Evolutionary conservation across 2,329 filamentous ascomycete genomes (phyloP).

Genomic region (Arthrobotrys pseudoclavata): DNA sequence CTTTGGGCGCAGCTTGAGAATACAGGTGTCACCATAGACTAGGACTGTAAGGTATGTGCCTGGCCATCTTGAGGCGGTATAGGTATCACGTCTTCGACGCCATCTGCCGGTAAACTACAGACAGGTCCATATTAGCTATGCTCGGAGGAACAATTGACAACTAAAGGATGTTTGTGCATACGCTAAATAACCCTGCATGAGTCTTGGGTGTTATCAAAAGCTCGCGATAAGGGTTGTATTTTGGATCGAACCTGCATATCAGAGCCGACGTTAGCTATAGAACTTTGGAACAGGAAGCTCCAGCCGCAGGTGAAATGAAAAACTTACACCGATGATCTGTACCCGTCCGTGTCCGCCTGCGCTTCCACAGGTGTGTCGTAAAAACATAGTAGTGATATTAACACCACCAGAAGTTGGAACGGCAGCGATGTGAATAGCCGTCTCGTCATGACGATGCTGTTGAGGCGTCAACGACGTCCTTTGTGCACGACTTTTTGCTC

Average conservation of each 20-base stretch:
- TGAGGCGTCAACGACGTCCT: slow-evolving; percentile 2
- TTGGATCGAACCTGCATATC: slow-evolving; percentile 61
- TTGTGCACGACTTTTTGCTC: slow-evolving; percentile 1
- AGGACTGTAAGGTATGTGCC: slow-evolving; percentile 63
- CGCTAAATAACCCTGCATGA: slow-evolving; percentile 62
- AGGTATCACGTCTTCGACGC: slow-evolving; percentile 61
- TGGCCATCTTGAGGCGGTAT: slow-evolving; percentile 62
- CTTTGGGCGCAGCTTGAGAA: slow-evolving; percentile 62
- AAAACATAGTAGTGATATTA: slow-evolving; percentile 39
- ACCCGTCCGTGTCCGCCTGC: slow-evolving; percentile 52
- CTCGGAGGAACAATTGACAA: not conserved
- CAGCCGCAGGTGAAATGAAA: slow-evolving; percentile 10
- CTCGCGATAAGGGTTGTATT: slow-evolving; percentile 61
- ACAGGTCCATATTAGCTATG: not conserved
- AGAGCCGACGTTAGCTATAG: slow-evolving; percentile 23
- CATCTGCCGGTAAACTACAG: slow-evolving; percentile 63
- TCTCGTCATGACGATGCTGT: slow-evolving; percentile 42
- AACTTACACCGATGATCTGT: slow-evolving; percentile 49
- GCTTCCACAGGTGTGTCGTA: slow-evolving; percentile 38
- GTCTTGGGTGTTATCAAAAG: slow-evolving; percentile 62
- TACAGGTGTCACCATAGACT: slow-evolving; percentile 61
- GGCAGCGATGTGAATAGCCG: slow-evolving; percentile 35
- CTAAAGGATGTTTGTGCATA: slow-evolving; percentile 15
- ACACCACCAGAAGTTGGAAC: slow-evolving; percentile 31
- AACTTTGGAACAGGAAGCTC: not conserved